Conservation (phyloP, 352 stramenopile species). For the Pythium monospermum region DNA sequence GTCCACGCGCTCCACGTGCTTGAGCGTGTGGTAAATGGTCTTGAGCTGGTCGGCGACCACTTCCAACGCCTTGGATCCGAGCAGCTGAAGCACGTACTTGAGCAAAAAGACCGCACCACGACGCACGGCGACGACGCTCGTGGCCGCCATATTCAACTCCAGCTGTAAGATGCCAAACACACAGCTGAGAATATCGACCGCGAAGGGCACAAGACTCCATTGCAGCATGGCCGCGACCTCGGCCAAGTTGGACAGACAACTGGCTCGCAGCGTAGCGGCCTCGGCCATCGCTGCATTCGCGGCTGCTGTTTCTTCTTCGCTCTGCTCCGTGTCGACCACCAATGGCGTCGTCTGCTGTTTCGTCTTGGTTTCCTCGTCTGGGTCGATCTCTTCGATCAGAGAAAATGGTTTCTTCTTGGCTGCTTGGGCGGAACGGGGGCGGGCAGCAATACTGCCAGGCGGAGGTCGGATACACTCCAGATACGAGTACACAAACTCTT, state of each 20-base stretch:
- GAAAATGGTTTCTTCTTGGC: constrained; percentile 34
- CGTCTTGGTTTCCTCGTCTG: background rate
- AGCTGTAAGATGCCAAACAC: constrained; percentile 77
- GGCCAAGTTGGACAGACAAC: constrained; percentile 85
- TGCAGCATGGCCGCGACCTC: constrained; percentile 71
- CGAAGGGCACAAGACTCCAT: constrained; percentile 67
- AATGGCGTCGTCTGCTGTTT: background rate
- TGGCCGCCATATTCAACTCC: constrained; percentile 37
- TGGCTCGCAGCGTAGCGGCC: constrained; percentile 71
- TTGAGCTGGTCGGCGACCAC: constrained; percentile 67
- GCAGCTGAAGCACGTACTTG: constrained; percentile 65
- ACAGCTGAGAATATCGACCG: constrained; percentile 70
- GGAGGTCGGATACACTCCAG: constrained; percentile 68
- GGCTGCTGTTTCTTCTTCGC: constrained; percentile 6
- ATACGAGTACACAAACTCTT: constrained; percentile 76
- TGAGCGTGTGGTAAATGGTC: constrained; percentile 72
- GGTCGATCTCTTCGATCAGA: constrained; percentile 52
- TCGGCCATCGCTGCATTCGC: constrained; percentile 28
- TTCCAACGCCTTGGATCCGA: constrained; percentile 74
- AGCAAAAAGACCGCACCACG: constrained; percentile 76
- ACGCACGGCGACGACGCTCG: constrained; percentile 49
- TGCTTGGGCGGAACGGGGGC: constrained; percentile 5
- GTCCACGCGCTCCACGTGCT: constrained; percentile 59
- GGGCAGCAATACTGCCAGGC: too few species aligned
- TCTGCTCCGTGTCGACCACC: background rate